Evolutionary conservation across 1,139 yeast species (phyloP).

Genomic region (Protomyces arabidopsidicola): DNA sequence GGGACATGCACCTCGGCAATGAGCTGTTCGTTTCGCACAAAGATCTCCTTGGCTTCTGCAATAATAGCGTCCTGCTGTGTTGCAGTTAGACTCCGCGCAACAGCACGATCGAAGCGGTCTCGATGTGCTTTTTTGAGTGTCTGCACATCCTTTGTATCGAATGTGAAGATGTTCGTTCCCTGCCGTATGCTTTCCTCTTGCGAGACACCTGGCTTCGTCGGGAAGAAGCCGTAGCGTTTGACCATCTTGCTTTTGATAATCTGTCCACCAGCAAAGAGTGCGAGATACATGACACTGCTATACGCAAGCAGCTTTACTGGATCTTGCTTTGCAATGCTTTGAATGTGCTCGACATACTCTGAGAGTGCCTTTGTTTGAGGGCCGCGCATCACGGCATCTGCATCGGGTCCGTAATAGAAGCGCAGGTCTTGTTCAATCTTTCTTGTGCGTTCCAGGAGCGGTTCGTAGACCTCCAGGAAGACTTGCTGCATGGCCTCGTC

Average conservation of each 20-base stretch:
- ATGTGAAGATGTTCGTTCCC: conserved; percentile 70
- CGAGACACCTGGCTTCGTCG: conserved; percentile 59
- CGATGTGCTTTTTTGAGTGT: conserved; percentile 55
- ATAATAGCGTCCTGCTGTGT: conserved; percentile 65
- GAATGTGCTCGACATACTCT: conserved; percentile 58
- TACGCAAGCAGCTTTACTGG: conserved; percentile 76
- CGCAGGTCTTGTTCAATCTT: conserved; percentile 58
- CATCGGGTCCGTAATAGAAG: conserved; percentile 58
- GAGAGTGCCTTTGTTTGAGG: conserved; percentile 62
- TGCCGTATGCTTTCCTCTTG: conserved; percentile 56
- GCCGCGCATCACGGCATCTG: conserved; percentile 47
- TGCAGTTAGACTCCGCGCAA: conserved; percentile 64
- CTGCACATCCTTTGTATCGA: conserved; percentile 55
- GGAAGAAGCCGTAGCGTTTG: conserved; percentile 67
- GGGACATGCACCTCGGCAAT: conserved; percentile 19
- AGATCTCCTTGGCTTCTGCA: conserved; percentile 62
- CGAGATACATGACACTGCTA: conserved; percentile 79
- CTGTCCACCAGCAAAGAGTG: conserved; percentile 81
- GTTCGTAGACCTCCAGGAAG: conserved; percentile 49
- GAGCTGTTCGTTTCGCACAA: conserved; percentile 51
- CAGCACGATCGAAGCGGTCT: conserved; percentile 62
- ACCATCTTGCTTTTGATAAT: conserved; percentile 64
- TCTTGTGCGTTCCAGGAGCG: conserved; percentile 61
- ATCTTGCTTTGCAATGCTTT: conserved; percentile 50
- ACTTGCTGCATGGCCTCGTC: conserved; percentile 48